These are phyloP conservation scores for Tremella fuciformis DNA, from an alignment of 768 basidiomycete genomes.

Conservation along the genomic window DNA sequence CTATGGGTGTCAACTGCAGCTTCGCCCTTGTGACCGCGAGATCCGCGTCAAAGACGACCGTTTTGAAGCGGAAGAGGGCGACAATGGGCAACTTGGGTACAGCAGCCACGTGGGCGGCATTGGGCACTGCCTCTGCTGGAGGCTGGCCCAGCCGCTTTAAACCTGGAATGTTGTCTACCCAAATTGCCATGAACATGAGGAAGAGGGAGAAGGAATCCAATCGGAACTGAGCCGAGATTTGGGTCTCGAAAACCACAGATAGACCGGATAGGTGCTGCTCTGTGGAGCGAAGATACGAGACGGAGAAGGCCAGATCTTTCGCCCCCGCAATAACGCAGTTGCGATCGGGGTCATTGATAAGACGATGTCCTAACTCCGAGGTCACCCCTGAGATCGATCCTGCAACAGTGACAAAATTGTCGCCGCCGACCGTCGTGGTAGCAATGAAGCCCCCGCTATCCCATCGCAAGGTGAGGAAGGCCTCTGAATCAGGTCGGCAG, in stretches of 20 bases:
- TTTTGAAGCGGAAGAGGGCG: slow-evolving; percentile 68
- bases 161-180: slow-evolving; percentile 35
- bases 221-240: slow-evolving; percentile 71
- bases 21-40: slow-evolving; percentile 74
- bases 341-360: slow-evolving; percentile 38
- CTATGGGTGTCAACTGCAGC: slow-evolving; percentile 63
- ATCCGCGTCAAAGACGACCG: slow-evolving; percentile 71
- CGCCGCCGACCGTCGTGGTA: slow-evolving; percentile 69
- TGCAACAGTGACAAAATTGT: slow-evolving; percentile 62
- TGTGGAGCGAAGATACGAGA: slow-evolving; percentile 60
- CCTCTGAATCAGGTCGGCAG: slow-evolving; percentile 87
- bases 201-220: slow-evolving; percentile 88
- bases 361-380: slow-evolving; percentile 68
- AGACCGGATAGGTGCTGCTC: slow-evolving; percentile 57
- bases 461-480: slow-evolving; percentile 85
- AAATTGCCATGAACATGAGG: slow-evolving; percentile 63
- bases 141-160: slow-evolving; percentile 31
- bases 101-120: slow-evolving; percentile 3
- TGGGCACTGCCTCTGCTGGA: slow-evolving; percentile 33
- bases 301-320: slow-evolving; percentile 70
- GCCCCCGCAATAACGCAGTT: slow-evolving; percentile 64
- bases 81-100: slow-evolving; percentile 57
- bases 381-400: slow-evolving; percentile 78
- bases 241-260: slow-evolving; percentile 78
- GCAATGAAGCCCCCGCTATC: slow-evolving; percentile 88